A percentile compares a stretch with the other conserved stretches of the same genome.
Evolutionary conservation across 768 basidiomycete species (phyloP).

Genomic region (Leccinum imitatum): DNA sequence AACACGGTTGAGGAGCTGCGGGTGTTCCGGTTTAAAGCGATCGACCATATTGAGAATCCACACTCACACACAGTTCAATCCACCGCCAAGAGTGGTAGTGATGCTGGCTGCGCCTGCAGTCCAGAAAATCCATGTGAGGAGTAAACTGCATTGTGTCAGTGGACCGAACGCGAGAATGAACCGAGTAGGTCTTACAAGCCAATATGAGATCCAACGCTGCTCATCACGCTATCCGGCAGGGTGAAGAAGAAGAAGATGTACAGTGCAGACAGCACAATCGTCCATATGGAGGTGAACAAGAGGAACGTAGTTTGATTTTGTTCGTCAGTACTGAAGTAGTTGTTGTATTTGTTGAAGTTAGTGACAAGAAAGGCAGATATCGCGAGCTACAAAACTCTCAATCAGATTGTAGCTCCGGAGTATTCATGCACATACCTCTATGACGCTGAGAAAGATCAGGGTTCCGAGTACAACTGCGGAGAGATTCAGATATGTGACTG

Average conservation of each 20-base stretch:
- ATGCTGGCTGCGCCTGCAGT: constrained; percentile 69
- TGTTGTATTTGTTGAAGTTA: constrained; percentile 55
- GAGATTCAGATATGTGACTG: constrained; percentile 1
- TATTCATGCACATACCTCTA: constrained; percentile 48
- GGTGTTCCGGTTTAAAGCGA: not conserved
- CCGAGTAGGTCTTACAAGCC: constrained; percentile 49
- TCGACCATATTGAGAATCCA: not conserved
- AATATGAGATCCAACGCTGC: constrained; percentile 63
- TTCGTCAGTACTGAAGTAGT: constrained; percentile 47
- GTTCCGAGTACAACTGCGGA: constrained; percentile 54
- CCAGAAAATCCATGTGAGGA: constrained; percentile 79
- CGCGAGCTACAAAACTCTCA: constrained; percentile 44
- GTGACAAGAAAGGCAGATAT: constrained; percentile 73
- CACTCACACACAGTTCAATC: constrained; percentile 64
- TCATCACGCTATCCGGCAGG: constrained; percentile 47
- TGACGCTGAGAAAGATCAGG: constrained; percentile 56
- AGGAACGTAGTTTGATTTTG: constrained; percentile 66
- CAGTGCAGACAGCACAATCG: constrained; percentile 50
- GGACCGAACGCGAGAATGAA: not conserved
- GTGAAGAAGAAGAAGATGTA: constrained; percentile 57
- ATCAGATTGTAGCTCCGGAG: not conserved
- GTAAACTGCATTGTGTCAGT: constrained; percentile 43
- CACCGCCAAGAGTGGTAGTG: constrained; percentile 64
- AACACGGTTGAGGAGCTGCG: constrained; percentile 42
- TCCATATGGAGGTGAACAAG: constrained; percentile 75